These are phyloP conservation scores for Anthracocystis panici-leucophaei DNA, from an alignment of 1,284 basidiomycete genomes.

Conservation along the genomic window DNA sequence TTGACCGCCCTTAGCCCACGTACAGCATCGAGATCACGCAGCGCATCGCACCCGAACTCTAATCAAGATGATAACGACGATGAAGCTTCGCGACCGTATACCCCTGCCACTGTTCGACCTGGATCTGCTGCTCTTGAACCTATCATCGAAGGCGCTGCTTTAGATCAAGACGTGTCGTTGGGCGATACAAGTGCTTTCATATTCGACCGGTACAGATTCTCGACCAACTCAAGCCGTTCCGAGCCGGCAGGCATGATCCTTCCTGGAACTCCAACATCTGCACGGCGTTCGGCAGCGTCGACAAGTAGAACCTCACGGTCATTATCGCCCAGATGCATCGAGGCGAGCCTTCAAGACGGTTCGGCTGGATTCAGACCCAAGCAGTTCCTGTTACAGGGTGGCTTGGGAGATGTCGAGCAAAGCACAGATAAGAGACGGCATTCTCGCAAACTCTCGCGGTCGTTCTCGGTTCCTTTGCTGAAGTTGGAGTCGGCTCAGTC, in stretches of 20 bases:
- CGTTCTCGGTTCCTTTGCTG: conserved; percentile 16
- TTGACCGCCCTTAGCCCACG: not conserved
- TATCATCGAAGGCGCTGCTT: conserved; percentile 15
- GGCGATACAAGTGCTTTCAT: conserved; percentile 12
- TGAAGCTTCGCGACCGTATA: not conserved
- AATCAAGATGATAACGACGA: conserved; percentile 2
- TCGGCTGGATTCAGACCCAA: conserved; percentile 16
- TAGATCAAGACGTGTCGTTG: conserved; percentile 10
- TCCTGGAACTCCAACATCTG: not conserved
- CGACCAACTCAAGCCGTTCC: conserved; percentile 1
- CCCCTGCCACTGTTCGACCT: conserved; percentile 5
- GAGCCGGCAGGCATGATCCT: not conserved
- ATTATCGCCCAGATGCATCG: not conserved
- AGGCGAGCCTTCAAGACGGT: not conserved
- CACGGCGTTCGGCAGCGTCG: not conserved
- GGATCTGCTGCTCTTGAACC: conserved; percentile 15
- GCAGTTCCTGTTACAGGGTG: conserved; percentile 13
- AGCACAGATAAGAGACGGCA: not conserved
- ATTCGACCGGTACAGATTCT: conserved; percentile 13
- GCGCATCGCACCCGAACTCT: not conserved
- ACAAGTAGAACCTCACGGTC: conserved; percentile 3
- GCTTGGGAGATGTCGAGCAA: not conserved
- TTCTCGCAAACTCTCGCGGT: conserved; percentile 12
- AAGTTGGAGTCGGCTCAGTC: not conserved
- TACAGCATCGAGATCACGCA: not conserved